Base-by-base conservation (phyloP, 2,329 filamentous ascomycete genomes). In the Hymenoscyphus infarciens region DNA sequence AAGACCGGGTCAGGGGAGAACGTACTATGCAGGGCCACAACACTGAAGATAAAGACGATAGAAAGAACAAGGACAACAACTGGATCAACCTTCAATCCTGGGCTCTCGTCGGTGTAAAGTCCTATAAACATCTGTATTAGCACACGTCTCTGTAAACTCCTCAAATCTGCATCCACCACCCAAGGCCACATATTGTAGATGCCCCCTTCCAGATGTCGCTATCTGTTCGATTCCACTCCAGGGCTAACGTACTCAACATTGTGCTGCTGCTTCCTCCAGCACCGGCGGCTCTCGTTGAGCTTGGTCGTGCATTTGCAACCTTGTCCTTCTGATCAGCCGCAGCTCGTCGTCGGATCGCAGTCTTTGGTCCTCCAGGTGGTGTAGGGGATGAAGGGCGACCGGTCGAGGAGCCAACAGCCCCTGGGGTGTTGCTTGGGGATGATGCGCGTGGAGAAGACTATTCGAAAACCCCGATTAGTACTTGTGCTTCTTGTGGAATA, bases 321-420 rank as follows among this genome's bases (percentile, higher is more conserved):
- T 96, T 95, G 80, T 98, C 95, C 79, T 97, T 97, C 81, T 97
- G 91, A 77, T 98, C 95, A 73, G 94, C 94, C 33, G 95, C 95
- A 53, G 95, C 94, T 76, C 95, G 92, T 77, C 95, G 89, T 78
- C 95, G 88, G 80, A 99, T 96, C 66, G 92, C 94, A 70, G 94
- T 96, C 77, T 95, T 92, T 74, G 95, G 92, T 72, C 95, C 95
- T 69, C 95, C 95, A 29, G 95, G 95, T 67, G 92, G 89, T 73
- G 91, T 88, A 65, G 94, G 93, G 57, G 94, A 97, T 33, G 91
- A 89, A 62, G 91, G 88, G 68, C 94, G 91, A 78, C 90, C 91
- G 63, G 84, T 84, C 70, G 85, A 82, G 70, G 82, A 82, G 69
- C 83, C 81, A 64, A 81, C 79, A 68, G 80, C 76, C n/a, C 42